Base-by-base conservation (phyloP, 306 rosid genomes). In the Boehmeria nivea region DNA sequence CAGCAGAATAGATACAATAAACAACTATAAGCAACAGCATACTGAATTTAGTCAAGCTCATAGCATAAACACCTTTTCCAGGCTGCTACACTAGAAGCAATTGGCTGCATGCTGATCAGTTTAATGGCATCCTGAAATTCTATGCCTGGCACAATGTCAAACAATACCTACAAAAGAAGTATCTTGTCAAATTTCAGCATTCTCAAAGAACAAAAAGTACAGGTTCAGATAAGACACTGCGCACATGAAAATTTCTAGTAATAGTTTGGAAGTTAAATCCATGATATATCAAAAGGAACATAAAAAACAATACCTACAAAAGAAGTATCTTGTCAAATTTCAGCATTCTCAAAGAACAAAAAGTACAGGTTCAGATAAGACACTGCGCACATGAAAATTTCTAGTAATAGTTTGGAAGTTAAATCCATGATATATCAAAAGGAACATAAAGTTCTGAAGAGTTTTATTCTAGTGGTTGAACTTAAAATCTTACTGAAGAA, bases 91-190 rank as follows among this genome's bases (percentile, higher is more conserved):
- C 72, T 59, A 45, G 98, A 91, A 78, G 85, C 78, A 74, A 82
- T 76, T 71, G 98, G 98, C 78, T 84, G 88, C 93, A 84, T 75
- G 49, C 73, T 84, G 69, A 87, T 84, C 83, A 91, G 69, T 63
- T 87, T 87, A 59, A 87, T 77, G 61, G 96, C 91, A 82, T 87
- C 96, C 73, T 81, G 76, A 71, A 84, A 91, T 75, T 74, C 85
- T 62, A 91, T 87, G 76, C 88, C 83, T 16, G 96, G 98, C 68
- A 91, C 96, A 70, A 91, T 89, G 80, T 91, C 98, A 82, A 91
- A 91, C 75, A 91, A 76, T 54, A 91, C 98, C 98, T 91, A 74
- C 56, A 77, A 72, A 63, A 76, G 36, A 31, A 31, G n/a, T n/a
- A n/a, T n/a, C n/a, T n/a, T 16, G 66, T 71, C 79, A 81, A 34